Evolutionary conservation across 305 asterid genomes (phyloP).

Genomic region (Rubia tinctorum): DNA sequence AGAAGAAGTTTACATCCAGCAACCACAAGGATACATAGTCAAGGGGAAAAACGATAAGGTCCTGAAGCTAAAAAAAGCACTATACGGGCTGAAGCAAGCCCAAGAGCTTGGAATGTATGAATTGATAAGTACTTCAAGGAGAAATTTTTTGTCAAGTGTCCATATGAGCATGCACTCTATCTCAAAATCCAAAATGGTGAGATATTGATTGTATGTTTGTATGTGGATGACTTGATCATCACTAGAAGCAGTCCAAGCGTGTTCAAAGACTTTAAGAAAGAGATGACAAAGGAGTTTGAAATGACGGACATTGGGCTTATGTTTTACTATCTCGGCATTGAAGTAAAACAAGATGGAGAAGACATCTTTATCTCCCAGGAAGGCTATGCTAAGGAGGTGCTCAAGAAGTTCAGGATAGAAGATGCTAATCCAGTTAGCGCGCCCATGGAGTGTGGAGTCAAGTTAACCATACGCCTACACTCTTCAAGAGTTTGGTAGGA

Average conservation of each 20-base stretch:
- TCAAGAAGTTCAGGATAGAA: neutral
- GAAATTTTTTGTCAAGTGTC: neutral
- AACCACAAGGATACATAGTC: neutral
- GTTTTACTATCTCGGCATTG: too few relatives aligned
- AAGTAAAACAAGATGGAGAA: neutral
- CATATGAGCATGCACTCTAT: neutral
- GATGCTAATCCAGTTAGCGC: neutral
- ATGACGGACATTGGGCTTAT: too few relatives aligned
- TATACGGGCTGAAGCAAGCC: neutral
- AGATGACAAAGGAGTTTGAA: neutral
- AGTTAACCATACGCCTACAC: neutral
- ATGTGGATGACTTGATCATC: neutral
- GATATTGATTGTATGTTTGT: neutral
- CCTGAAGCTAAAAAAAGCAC: neutral
- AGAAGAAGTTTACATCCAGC: neutral
- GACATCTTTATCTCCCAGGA: too few relatives aligned
- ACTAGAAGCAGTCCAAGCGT: neutral
- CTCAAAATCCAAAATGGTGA: too few relatives aligned
- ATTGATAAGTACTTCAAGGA: neutral
- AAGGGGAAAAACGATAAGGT: neutral
- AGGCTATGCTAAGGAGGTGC: too few relatives aligned
- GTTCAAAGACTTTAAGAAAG: slow-evolving; percentile 8
- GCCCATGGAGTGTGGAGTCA: neutral
- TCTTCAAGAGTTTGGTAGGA: neutral
- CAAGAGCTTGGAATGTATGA: neutral